phyloP scores from a whole-genome alignment of 2,329 filamentous ascomycete genomes.

The Lachnellula occidentalis region DNA sequence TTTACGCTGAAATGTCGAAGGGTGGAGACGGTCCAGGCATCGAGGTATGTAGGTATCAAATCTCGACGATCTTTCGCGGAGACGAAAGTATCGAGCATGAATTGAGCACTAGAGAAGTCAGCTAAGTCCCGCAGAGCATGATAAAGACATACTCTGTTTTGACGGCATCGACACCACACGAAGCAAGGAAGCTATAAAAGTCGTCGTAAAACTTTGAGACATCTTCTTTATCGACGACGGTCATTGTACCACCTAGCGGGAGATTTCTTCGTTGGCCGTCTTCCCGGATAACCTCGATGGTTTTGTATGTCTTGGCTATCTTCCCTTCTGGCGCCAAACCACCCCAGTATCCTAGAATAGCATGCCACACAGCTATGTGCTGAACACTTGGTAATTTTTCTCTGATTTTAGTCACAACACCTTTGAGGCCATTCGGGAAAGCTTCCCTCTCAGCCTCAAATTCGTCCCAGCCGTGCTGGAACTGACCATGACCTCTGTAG shows the following conservation, averaged over 20 bases:
- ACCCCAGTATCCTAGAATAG: slow-evolving; percentile 83
- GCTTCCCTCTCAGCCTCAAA: slow-evolving; percentile 79
- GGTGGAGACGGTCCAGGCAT: slow-evolving; percentile 76
- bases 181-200: slow-evolving; percentile 78
- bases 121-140: neutral
- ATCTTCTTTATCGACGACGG: slow-evolving; percentile 69
- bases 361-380: slow-evolving; percentile 92
- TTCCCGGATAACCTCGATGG: slow-evolving; percentile 51
- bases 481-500: slow-evolving; percentile 44
- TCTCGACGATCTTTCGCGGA: slow-evolving; percentile 64
- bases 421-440: slow-evolving; percentile 76
- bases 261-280: slow-evolving; percentile 42
- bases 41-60: slow-evolving; percentile 71
- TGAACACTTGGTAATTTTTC: slow-evolving; percentile 64
- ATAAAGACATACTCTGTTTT: slow-evolving; percentile 64
- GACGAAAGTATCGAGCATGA: slow-evolving; percentile 72
- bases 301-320: slow-evolving; percentile 75
- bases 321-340: slow-evolving; percentile 71
- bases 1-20: slow-evolving; percentile 72
- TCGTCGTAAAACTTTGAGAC: slow-evolving; percentile 76
- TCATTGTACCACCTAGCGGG: slow-evolving; percentile 59
- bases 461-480: slow-evolving; percentile 63
- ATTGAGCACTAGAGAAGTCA: slow-evolving; percentile 54
- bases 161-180: slow-evolving; percentile 73
- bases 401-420: slow-evolving; percentile 64